Evolutionary conservation across 306 rosid genomes (phyloP), one percentile per base, ranked within the genome.

Genomic region (Lathyrus sativus): DNA sequence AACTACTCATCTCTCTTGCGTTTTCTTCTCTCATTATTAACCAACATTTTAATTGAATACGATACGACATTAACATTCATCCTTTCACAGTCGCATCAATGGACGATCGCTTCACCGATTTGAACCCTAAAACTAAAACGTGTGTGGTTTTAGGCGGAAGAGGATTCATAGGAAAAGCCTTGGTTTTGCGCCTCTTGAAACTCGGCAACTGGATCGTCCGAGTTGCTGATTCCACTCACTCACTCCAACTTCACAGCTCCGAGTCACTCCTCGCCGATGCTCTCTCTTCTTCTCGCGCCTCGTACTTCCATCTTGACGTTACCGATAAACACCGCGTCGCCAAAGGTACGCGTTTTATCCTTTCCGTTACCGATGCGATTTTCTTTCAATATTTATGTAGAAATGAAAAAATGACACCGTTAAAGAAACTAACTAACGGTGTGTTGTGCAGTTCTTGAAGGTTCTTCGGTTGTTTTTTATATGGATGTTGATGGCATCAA

Each of bases 101-200:
- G 91, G 85, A 89, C 76, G 89, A 84, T 82, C 87, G 85, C 44
- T 77, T 81, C 29, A 14, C 76, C 37, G 91, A 82, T 65, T 71
- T 78, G 62, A 86, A 66, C 82, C 83, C 80, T 64, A 72, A 81
- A 63, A 91, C 80, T 64, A 72, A 81, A 63, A 91, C 85, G 41
- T 91, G 98, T 82, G 96, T 85, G 4, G 92, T 91, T 39, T 67
- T 91, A 18, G 95, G 98, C 14, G 96, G 96, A 19, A 79, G 86
- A 69, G 86, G 95, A 35, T 85, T 89, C 83, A 63, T 91, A 14
- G 96, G 98, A 33, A 80, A 82, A 82, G 81, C 92, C 57, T 80
- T 91, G 15, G 98, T 85, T 2, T 83, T 81, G 33, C 71, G 81
- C 50, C 84, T 91, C 28, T 70, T 91, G 79, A 67, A 66, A 56